Percentiles rank a stretch among this genome's conserved stretches.
These are phyloP conservation scores for Penicillium sp. DNA, from an alignment of 2,329 filamentous ascomycete species.

Conservation along the genomic window DNA sequence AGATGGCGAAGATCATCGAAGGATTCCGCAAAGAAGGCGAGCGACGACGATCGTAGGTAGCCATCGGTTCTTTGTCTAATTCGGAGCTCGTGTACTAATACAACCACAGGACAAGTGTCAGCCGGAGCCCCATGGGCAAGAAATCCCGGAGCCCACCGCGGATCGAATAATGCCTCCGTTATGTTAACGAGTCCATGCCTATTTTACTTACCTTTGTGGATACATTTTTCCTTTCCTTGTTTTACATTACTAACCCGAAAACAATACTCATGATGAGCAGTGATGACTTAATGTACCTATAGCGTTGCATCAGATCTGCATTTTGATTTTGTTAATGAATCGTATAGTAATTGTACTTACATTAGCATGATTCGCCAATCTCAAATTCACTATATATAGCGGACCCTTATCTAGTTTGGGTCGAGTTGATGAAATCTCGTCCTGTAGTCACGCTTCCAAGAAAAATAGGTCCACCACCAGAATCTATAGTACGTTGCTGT, in stretches of 20 bases:
- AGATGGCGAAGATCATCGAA: conserved; percentile 90
- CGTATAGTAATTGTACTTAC: not conserved
- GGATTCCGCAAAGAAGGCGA: conserved; percentile 83
- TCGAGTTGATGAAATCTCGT: not conserved
- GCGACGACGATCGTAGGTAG: conserved; percentile 74
- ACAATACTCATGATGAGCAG: conserved; percentile 1
- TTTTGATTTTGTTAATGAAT: not conserved
- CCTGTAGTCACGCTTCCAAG: not conserved
- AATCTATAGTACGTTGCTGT: not conserved
- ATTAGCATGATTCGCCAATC: not conserved
- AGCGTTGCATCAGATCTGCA: conserved; percentile 5
- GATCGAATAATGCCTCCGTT: conserved; percentile 19
- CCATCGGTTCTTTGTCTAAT: not conserved
- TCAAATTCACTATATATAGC: not conserved
- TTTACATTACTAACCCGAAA: not conserved
- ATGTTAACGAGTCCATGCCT: conserved; percentile 18
- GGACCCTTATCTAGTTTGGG: not conserved
- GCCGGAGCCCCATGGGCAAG: conserved; percentile 24
- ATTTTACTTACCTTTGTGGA: conserved; percentile 9
- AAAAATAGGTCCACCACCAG: not conserved
- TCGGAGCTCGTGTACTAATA: not conserved
- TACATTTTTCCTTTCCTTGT: conserved; percentile 5
- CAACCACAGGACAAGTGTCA: conserved; percentile 16
- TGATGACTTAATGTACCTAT: not conserved
- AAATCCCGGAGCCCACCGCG: conserved; percentile 25